phyloP scores from a whole-genome alignment of 306 rosid species.

The Vicia sativa region DNA sequence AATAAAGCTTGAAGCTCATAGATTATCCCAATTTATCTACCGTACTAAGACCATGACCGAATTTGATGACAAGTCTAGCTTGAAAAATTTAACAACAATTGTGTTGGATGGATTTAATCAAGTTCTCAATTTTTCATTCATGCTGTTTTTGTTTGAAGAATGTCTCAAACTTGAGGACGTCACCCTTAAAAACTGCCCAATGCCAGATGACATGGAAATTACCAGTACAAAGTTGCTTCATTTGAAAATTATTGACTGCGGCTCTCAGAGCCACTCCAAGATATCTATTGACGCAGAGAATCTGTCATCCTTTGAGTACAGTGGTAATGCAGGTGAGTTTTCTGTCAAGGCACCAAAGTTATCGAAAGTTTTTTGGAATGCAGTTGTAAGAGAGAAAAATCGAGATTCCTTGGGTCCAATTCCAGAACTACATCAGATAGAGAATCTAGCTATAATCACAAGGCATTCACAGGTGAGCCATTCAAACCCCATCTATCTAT shows the following conservation, averaged over 20 bases:
- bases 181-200: not conserved
- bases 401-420: not conserved
- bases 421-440: not conserved
- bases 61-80: not conserved
- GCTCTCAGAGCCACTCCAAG: not conserved
- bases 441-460: not conserved
- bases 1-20: too few relatives aligned
- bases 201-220: not conserved
- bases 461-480: not conserved
- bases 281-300: not conserved
- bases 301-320: not conserved
- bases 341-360: not conserved
- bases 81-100: not conserved
- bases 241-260: not conserved
- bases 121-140: not conserved
- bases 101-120: not conserved
- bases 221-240: not conserved
- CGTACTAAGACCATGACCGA: not conserved
- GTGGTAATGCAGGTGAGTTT: not conserved
- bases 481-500: not conserved
- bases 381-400: not conserved
- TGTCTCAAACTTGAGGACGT: slow-evolving; percentile 7
- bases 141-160: not conserved
- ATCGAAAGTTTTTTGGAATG: not conserved
- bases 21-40: too few relatives aligned